A percentile compares a stretch with the other conserved stretches of the same genome.
Evolutionary conservation across 768 basidiomycete species (phyloP).

Genomic region (Panaeolus papilionaceus): DNA sequence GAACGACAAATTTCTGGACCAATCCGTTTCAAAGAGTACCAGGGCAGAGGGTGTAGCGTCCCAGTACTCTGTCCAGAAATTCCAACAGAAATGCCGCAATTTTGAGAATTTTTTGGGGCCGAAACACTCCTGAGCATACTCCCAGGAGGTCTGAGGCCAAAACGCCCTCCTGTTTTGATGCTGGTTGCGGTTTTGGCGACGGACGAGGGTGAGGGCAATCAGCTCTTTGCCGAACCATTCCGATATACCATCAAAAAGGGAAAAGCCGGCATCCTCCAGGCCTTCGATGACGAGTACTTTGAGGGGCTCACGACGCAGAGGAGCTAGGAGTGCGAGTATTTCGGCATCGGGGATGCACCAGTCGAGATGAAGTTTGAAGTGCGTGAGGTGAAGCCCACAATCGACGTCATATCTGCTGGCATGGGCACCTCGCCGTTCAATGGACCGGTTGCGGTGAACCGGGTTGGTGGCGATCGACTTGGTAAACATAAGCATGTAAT

Average conservation of each 20-base stretch:
- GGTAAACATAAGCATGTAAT: slow-evolving; percentile 23
- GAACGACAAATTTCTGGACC: background rate
- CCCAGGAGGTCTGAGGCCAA: slow-evolving; percentile 34
- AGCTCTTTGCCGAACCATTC: slow-evolving; percentile 27
- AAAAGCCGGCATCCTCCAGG: slow-evolving; percentile 28
- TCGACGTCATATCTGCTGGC: background rate
- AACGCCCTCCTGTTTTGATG: slow-evolving; percentile 26
- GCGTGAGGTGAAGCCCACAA: slow-evolving; percentile 25
- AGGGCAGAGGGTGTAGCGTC: slow-evolving; percentile 30
- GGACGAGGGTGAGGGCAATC: slow-evolving; percentile 32
- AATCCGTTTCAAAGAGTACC: slow-evolving; percentile 30
- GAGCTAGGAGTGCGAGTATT: slow-evolving; percentile 21
- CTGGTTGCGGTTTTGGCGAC: slow-evolving; percentile 33
- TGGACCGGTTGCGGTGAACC: background rate
- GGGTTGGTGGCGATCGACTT: slow-evolving; percentile 19
- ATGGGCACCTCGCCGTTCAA: background rate
- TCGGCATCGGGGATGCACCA: slow-evolving; percentile 30
- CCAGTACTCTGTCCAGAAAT: slow-evolving; percentile 33
- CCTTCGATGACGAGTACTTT: slow-evolving; percentile 35
- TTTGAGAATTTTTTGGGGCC: slow-evolving; percentile 20
- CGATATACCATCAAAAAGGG: slow-evolving; percentile 27
- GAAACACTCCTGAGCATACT: slow-evolving; percentile 30
- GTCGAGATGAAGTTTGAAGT: slow-evolving; percentile 35
- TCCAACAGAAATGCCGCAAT: slow-evolving; percentile 36
- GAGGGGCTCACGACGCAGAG: slow-evolving; percentile 25